Evolutionary conservation across 371 early-diverging fungal species (phyloP), one percentile per base, ranked within the genome.

Genomic region (Mucor sp.): DNA sequence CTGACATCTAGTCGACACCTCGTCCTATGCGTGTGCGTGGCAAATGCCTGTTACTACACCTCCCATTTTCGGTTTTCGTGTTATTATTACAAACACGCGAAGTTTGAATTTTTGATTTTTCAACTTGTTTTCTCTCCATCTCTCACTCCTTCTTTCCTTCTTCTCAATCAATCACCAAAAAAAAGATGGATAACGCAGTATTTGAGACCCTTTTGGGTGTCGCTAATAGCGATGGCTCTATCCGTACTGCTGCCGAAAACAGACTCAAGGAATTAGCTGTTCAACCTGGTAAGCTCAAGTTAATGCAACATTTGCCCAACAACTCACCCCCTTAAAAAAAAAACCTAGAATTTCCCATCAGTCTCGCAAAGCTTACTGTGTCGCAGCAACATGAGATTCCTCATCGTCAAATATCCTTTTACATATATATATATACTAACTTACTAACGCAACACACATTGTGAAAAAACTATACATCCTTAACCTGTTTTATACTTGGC

Each of bases 401-500:
- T n/a, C 86, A 91, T 58, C 89, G 94, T 63, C 95, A 94, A 76
- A 85, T 88, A 77, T 87, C 87, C 87, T 87, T 87, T 84, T 58
- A 44, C 35, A n/a, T n/a, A n/a, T 30, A 30, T 6, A 17, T 19
- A 47, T 39, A 44, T n/a, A 6, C 21, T 35, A 7, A 43, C n/a
- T 4, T 30, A n/a, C n/a, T n/a, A n/a, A n/a, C n/a, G n/a, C n/a
- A n/a, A n/a, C n/a, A 30, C 4, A 39, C n/a, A 0, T 4, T 67
- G n/a, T 58, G 8, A 25, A 8, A 14, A 4, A n/a, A n/a, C 3
- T 32, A 27, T 64, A 11, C 60, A 58, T 70, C 73, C 68, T 80
- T 76, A 71, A 76, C 76, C 72, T 30, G 30, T 30, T 12, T 70
- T 35, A 50, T 76, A 88, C 78, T 84, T 89, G 33, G 94, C 95